Percentiles rank a stretch among this genome's conserved stretches.
Evolutionary conservation across 2,329 filamentous ascomycete genomes (phyloP).

Genomic region (Blastomyces silverae): DNA sequence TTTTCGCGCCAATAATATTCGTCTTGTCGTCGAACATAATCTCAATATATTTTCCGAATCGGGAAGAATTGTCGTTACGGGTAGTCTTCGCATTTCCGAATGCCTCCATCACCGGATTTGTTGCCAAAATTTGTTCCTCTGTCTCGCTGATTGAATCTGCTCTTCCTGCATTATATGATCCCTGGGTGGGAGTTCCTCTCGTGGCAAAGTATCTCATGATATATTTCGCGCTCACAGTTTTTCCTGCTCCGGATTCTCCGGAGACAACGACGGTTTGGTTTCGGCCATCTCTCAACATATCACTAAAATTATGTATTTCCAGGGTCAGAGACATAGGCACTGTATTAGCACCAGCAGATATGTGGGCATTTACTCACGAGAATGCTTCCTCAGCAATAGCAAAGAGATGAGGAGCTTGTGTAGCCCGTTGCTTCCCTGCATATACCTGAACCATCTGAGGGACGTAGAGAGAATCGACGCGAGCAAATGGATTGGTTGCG

Average conservation of each 20-base stretch:
- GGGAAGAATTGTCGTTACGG: constrained; percentile 96
- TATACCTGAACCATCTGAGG: constrained; percentile 99
- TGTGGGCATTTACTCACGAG: constrained; percentile 55
- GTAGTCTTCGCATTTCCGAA: constrained; percentile 99
- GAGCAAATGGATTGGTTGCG: constrained; percentile 94
- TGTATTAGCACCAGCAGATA: neutral
- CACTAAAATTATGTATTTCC: constrained; percentile 46
- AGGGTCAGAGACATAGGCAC: constrained; percentile 13
- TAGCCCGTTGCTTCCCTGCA: constrained; percentile 90
- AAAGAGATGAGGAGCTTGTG: constrained; percentile 95
- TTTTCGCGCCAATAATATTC: constrained; percentile 96
- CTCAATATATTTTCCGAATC: constrained; percentile 99
- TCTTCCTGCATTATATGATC: constrained; percentile 66
- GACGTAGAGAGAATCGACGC: constrained; percentile 96
- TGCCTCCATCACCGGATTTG: constrained; percentile 99
- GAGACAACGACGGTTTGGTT: constrained; percentile 99
- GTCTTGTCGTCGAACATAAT: constrained; percentile 97
- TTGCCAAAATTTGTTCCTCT: constrained; percentile 95
- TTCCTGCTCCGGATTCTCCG: constrained; percentile 95
- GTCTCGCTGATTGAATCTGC: constrained; percentile 88
- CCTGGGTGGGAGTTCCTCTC: constrained; percentile 83
- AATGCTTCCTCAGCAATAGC: constrained; percentile 98
- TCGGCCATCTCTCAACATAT: constrained; percentile 92
- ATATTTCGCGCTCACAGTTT: constrained; percentile 98
- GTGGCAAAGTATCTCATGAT: constrained; percentile 99